phyloP scores from a whole-genome alignment of 257 asterid genomes.

The Solanum virginianum region DNA sequence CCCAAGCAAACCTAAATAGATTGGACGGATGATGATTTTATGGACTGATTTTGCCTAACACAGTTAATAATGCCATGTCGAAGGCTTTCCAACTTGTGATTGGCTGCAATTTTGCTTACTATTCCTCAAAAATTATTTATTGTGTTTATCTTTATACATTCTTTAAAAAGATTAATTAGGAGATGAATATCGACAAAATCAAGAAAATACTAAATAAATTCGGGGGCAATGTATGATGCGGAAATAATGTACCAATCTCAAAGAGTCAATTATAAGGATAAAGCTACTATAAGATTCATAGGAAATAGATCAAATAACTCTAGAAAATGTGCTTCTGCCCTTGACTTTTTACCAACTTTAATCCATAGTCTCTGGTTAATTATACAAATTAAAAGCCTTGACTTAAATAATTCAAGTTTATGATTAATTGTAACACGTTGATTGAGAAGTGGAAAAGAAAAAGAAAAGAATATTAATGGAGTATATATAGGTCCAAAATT shows the following conservation, averaged over 20 bases:
- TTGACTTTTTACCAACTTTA: background rate
- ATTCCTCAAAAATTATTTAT: background rate
- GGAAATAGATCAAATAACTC: background rate
- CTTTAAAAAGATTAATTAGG: too few species aligned
- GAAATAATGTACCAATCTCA: background rate
- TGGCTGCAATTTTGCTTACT: background rate
- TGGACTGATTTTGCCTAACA: background rate
- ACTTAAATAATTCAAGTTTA: background rate
- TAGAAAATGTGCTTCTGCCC: background rate
- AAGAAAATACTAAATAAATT: background rate
- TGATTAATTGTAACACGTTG: background rate
- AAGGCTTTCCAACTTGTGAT: background rate
- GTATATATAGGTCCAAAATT: background rate
- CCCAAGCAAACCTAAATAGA: too few species aligned
- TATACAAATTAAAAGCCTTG: background rate
- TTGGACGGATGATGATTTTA: background rate
- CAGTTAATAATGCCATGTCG: background rate
- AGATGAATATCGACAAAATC: background rate
- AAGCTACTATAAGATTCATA: background rate
- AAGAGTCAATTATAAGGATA: background rate
- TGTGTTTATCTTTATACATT: background rate
- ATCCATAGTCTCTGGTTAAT: background rate
- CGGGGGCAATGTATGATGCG: background rate
- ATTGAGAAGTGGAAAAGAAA: background rate
- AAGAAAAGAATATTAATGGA: background rate